These are phyloP conservation scores for Colletotrichum camelliae DNA, from an alignment of 2,329 filamentous ascomycete genomes.

Conservation along the genomic window DNA sequence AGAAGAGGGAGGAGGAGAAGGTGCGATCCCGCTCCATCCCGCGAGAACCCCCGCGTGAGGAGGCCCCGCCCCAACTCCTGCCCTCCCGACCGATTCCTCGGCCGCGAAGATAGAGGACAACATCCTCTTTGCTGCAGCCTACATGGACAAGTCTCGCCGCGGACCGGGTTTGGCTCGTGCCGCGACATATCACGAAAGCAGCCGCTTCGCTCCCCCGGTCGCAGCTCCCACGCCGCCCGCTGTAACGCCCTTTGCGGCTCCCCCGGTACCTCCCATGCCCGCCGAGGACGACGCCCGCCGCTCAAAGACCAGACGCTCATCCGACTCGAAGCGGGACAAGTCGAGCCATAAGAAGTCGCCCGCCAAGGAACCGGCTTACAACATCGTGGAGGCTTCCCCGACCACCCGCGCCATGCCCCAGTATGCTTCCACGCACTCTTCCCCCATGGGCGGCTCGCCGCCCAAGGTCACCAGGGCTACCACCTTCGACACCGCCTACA, in stretches of 20 bases:
- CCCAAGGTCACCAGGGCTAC: conserved; percentile 37
- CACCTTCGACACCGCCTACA: conserved; percentile 36
- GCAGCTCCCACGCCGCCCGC: conserved; percentile 18
- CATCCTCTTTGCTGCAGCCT: conserved; percentile 18
- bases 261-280: not conserved
- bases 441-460: conserved; percentile 33
- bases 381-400: conserved; percentile 32
- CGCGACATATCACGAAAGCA: not conserved
- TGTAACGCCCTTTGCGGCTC: not conserved
- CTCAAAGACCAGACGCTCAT: conserved; percentile 22
- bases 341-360: conserved; percentile 23
- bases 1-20: conserved; percentile 38
- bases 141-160: conserved; percentile 20
- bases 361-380: conserved; percentile 15
- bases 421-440: conserved; percentile 30
- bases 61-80: not conserved
- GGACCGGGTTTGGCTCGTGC: conserved; percentile 1
- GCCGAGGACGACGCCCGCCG: conserved; percentile 21
- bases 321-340: conserved; percentile 23
- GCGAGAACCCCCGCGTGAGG: conserved; percentile 1
- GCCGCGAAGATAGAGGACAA: not conserved
- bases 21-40: conserved; percentile 12
- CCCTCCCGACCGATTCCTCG: not conserved
- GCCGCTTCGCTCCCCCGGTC: not conserved
- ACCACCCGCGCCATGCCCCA: conserved; percentile 31